Percentiles rank a stretch among this genome's conserved stretches.
Conservation (phyloP, 2,329 filamentous ascomycete species). For the Macrophomina pseudophaseolina region DNA sequence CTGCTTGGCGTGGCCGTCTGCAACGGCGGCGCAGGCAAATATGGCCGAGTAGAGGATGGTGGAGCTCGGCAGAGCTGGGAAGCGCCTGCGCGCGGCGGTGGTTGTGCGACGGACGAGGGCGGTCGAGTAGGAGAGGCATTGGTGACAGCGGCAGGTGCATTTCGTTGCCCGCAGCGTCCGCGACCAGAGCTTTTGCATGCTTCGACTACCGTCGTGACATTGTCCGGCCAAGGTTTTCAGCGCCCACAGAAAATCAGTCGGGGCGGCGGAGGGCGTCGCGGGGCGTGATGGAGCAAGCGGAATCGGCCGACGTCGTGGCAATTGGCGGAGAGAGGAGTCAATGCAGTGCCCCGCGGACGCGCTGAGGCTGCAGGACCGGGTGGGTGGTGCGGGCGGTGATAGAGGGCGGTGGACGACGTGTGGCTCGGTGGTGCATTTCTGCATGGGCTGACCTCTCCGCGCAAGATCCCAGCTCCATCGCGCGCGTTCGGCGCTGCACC, state of each 20-base stretch:
- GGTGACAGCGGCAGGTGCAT: slow-evolving; percentile 65
- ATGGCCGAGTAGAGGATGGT: slow-evolving; percentile 72
- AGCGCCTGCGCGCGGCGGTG: slow-evolving; percentile 57
- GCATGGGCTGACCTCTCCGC: slow-evolving; percentile 14
- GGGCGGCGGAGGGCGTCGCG: background rate
- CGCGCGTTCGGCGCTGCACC: too few relatives aligned
- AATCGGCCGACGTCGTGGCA: background rate
- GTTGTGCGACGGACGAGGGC: slow-evolving; percentile 57
- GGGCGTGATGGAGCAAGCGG: background rate
- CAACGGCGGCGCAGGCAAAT: slow-evolving; percentile 67
- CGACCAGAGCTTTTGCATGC: slow-evolving; percentile 73
- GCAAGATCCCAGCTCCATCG: slow-evolving; percentile 10
- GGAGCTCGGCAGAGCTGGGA: slow-evolving; percentile 59
- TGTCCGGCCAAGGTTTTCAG: background rate
- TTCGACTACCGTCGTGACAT: slow-evolving; percentile 32
- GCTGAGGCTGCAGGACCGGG: background rate
- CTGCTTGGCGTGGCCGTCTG: slow-evolving; percentile 66
- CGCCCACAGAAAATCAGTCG: background rate
- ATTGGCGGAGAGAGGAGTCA: background rate
- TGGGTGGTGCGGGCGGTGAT: background rate
- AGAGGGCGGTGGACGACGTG: background rate
- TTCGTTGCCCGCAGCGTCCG: slow-evolving; percentile 64
- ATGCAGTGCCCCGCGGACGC: background rate
- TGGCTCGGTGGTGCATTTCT: slow-evolving; percentile 2
- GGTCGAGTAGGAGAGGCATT: slow-evolving; percentile 60